Base-by-base conservation (phyloP, 2,329 filamentous ascomycete genomes). In the Teratosphaeriaceae sp. region DNA sequence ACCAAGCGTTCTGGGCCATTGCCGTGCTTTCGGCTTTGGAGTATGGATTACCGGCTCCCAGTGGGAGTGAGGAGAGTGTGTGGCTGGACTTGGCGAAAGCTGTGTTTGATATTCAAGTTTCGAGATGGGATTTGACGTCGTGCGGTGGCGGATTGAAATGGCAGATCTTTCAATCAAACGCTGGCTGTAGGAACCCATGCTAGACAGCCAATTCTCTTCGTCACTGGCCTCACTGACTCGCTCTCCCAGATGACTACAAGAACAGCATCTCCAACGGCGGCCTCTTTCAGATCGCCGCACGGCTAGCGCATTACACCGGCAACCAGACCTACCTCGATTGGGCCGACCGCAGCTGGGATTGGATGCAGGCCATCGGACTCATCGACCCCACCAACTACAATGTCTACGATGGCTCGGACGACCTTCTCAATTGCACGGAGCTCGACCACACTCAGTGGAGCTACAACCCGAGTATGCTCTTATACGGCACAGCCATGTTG, bases 161-260 rank as follows among this genome's bases (percentile, higher is more conserved):
- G 88, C 88, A 94, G 67, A 84, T 94, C 48, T 89, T 83, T 67
- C 73, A 78, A 11, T 85, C 82, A 67, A 88, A 88, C 66, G 77
- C 50, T 44, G 86, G 86, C 4, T 79, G n/a, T n/a, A n/a, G n/a
- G n/a, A n/a, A n/a, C n/a, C n/a, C n/a, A n/a, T n/a, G n/a, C n/a
- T n/a, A n/a, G n/a, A n/a, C n/a, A n/a, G n/a, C n/a, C n/a, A n/a
- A n/a, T n/a, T n/a, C n/a, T n/a, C n/a, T n/a, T 71, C 53, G 64
- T 78, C 79, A 60, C 73, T 78, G 50, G 73, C n/a, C n/a, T n/a
- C n/a, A n/a, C n/a, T n/a, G 86, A 6, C 80, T n/a, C 30, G 7
- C 15, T 15, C 7, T 8, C 12, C 12, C 12, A 26, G 12, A 40
- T 20, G 81, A 72, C 54, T 70, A 74, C 55, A 72, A 73, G 56